A percentile compares a stretch with the other conserved stretches of the same genome.
Evolutionary conservation across 495 filamentous ascomycete species (phyloP).

Genomic region (Xylaria palmicola): DNA sequence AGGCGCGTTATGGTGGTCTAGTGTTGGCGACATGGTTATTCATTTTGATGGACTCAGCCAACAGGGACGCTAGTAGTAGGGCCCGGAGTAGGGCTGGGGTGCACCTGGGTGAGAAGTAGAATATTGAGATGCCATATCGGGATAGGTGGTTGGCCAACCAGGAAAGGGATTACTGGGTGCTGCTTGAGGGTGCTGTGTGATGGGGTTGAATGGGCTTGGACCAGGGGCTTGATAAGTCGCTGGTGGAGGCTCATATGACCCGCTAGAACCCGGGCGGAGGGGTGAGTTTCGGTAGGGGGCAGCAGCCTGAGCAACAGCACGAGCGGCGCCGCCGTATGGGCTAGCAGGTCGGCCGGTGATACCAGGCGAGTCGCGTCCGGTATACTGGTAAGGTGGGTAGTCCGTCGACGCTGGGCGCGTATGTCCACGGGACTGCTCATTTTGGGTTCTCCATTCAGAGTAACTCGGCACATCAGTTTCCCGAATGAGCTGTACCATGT

Average conservation of each 20-base stretch:
- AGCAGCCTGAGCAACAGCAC: slow-evolving; percentile 28
- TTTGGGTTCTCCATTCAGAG: slow-evolving; percentile 41
- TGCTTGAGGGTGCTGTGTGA: slow-evolving; percentile 19
- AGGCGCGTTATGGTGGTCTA: neutral
- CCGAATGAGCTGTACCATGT: slow-evolving; percentile 71
- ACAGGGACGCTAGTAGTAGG: slow-evolving; percentile 19
- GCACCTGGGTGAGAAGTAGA: slow-evolving; percentile 11
- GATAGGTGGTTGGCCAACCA: slow-evolving; percentile 22
- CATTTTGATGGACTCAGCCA: neutral
- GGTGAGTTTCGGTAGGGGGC: slow-evolving; percentile 43
- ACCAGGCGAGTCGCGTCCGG: slow-evolving; percentile 40
- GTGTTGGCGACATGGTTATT: neutral
- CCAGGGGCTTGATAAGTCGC: slow-evolving; percentile 30
- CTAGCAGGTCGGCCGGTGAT: slow-evolving; percentile 39
- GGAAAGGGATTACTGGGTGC: slow-evolving; percentile 20
- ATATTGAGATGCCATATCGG: slow-evolving; percentile 14
- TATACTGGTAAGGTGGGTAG: slow-evolving; percentile 30
- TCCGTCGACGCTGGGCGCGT: slow-evolving; percentile 38
- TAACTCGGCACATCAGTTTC: slow-evolving; percentile 63
- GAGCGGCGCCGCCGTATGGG: slow-evolving; percentile 32
- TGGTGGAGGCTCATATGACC: slow-evolving; percentile 47
- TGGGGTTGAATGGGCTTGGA: slow-evolving; percentile 23
- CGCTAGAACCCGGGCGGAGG: slow-evolving; percentile 42
- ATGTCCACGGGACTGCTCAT: slow-evolving; percentile 29
- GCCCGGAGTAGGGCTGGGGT: slow-evolving; percentile 22